These are phyloP conservation scores for Angomonas ambiguus DNA, from an alignment of 208 protist species.

Conservation along the genomic window DNA sequence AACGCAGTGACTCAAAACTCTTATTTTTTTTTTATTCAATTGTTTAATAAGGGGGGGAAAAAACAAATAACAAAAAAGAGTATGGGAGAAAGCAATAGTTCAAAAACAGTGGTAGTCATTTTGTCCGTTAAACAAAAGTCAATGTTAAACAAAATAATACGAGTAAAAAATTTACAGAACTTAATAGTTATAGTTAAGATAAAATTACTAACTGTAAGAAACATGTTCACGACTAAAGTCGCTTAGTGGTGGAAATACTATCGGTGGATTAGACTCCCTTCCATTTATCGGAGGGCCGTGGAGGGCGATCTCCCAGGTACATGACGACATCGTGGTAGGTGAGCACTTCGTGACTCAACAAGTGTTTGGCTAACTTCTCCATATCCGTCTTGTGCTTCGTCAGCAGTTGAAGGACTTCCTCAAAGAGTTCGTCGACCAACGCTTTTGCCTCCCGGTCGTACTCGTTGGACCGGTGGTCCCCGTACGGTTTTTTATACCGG, in stretches of 20 bases:
- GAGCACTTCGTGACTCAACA: constrained; percentile 79
- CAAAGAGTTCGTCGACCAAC: constrained; percentile 81
- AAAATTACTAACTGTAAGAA: no score
- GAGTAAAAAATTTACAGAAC: no score
- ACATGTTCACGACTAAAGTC: no score
- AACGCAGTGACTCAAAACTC: no score
- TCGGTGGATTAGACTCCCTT: constrained; percentile 26
- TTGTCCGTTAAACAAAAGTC: no score
- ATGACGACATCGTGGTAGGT: constrained; percentile 74
- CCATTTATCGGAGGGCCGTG: constrained; percentile 40
- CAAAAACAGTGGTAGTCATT: no score
- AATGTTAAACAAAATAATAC: no score
- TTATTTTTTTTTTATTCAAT: neutral
- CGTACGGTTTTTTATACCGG: constrained; percentile 88
- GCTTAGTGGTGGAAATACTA: neutral
- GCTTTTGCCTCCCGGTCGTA: constrained; percentile 87
- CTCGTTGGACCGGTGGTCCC: constrained; percentile 60
- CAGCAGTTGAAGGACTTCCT: constrained; percentile 61
- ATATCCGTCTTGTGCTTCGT: constrained; percentile 72
- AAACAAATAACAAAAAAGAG: neutral
- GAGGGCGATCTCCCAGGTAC: constrained; percentile 58
- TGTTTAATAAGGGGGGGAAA: neutral
- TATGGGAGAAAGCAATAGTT: no score
- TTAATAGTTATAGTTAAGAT: no score
- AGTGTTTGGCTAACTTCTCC: constrained; percentile 80